Base-by-base conservation (phyloP, 257 asterid genomes). In the Solanum paucissectum region DNA sequence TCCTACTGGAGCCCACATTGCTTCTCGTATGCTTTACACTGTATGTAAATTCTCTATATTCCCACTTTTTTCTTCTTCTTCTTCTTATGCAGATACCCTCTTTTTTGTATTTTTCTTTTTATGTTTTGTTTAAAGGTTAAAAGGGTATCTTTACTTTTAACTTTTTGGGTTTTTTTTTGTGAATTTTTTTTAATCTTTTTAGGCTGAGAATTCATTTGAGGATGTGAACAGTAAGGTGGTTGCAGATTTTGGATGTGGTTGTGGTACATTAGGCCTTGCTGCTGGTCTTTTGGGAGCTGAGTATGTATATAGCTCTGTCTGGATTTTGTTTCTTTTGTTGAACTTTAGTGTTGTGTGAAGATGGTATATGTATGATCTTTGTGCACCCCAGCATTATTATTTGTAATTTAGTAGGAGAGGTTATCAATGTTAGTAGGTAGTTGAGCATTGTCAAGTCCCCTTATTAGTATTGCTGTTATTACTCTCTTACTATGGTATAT, bases 171-270 rank as follows among this genome's bases (percentile, higher is more conserved):
- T 16, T 72, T 58, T 72, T 58, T 40, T 18, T 52, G 40, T 69
- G 73, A 38, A 13, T 5, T 37, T 37, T 37, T 10, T 42, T 90
- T 90, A n/a, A 33, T 72, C 79, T 18, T 52, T 23, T 46, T 87
- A 96, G 98, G 99, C 99, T 52, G 99, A 94, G 87, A 96, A 92
- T 86, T 95, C 98, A 34, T 97, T 88, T 89, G 99, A 94, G 90
- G 99, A 97, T 92, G 96, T 97, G 88, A 89, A 90, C 27, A 90
- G 90, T 91, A 97, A 95, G 88, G 98, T 95, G 83, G 99, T 97
- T 72, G 99, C 98, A 10, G 99, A 97, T 94, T 95, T 97, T 90
- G 99, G 99, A 66, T 95, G 99, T 90, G 99, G 99, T 21, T 96
- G 98, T 83, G 99, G 99, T 89, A 95, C 99, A 23, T 92, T 95